Evolutionary conservation across 805 yeast species (phyloP).

Genomic region (Wickerhamiella domercqiae): DNA sequence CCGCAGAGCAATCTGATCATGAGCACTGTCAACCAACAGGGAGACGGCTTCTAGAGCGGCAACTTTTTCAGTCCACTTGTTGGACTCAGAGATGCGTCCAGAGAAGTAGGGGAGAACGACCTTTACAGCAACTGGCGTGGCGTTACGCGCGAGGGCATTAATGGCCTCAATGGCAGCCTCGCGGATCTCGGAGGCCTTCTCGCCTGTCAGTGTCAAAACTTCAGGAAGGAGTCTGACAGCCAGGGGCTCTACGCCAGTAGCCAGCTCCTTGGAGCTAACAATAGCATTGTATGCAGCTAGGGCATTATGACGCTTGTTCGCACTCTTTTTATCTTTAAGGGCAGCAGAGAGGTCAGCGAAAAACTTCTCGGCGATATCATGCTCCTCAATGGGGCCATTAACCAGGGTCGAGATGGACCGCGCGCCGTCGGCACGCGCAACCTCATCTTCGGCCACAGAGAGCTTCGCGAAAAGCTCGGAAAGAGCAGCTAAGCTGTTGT

Average conservation of each 20-base stretch:
- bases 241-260: slow-evolving; percentile 93
- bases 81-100: slow-evolving; percentile 45
- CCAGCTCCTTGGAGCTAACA: slow-evolving; percentile 54
- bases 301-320: slow-evolving; percentile 52
- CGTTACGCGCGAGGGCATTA: slow-evolving; percentile 57
- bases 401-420: slow-evolving; percentile 80
- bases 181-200: slow-evolving; percentile 67
- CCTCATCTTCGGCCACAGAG: slow-evolving; percentile 65
- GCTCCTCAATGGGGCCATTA: slow-evolving; percentile 95
- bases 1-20: slow-evolving; percentile 91
- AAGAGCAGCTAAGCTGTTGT: slow-evolving; percentile 47
- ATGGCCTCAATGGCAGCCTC: slow-evolving; percentile 64
- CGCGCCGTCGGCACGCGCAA: slow-evolving; percentile 67
- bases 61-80: slow-evolving; percentile 96
- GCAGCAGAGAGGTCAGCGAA: slow-evolving; percentile 62
- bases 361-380: slow-evolving; percentile 88
- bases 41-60: slow-evolving; percentile 76
- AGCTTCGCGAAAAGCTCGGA: slow-evolving; percentile 86
- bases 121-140: slow-evolving; percentile 91
- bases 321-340: slow-evolving; percentile 66
- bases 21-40: slow-evolving; percentile 83
- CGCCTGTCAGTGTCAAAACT: slow-evolving; percentile 72
- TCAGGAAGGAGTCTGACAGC: slow-evolving; percentile 59
- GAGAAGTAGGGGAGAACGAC: slow-evolving; percentile 70
- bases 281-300: slow-evolving; percentile 74